Evolutionary conservation across 768 basidiomycete species (phyloP), one percentile per base, ranked within the genome.

Genomic region (Peribolospora kevripleyi): DNA sequence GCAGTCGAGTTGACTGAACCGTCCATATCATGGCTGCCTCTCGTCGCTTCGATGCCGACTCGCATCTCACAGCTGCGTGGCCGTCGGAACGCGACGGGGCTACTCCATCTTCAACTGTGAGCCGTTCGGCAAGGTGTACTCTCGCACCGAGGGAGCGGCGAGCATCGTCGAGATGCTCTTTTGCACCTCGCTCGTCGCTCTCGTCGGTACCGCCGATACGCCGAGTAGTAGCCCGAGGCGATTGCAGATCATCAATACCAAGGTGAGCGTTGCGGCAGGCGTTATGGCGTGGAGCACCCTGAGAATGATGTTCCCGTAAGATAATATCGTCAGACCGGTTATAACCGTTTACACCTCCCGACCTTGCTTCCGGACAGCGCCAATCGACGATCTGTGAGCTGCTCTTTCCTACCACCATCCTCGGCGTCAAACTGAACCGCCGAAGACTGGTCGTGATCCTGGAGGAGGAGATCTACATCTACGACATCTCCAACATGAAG

Each of bases 151-250:
- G 57, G 90, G 91, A 6, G 85, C 91, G 2, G 76, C 84, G 13
- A 87, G 88, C 36, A 93, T 93, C 59, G 91, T 95, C 11, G 93
- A 98, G 69, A 98, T 98, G 93, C 74, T 98, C 57, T 98, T 98
- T 72, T 95, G 90, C 70, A 98, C 93, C 5, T 93, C 88, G 25
- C 76, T 98, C 58, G 86, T 98, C 50, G 93, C 93, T 0, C 75
- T 98, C 41, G 93, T 97, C 25, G 93, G 93, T 6, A 86, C 87
- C 3, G 87, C 87, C 10, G 88, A 93, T 70, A 82, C 86, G 50
- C 84, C 87, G 1, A 75, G 80, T 53, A 82, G 83, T 42, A 86
- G 83, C 68, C 90, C 90, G 7, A 74, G 93, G 25, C 85, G 91
- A 64, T 70, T 98, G 52, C 90, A 93, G 70, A 98, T 98, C 50